Percentiles rank a stretch among this genome's conserved stretches.
Evolutionary conservation across 495 filamentous ascomycete species (phyloP).

Genomic region (Lasiosphaeriaceae sp.): DNA sequence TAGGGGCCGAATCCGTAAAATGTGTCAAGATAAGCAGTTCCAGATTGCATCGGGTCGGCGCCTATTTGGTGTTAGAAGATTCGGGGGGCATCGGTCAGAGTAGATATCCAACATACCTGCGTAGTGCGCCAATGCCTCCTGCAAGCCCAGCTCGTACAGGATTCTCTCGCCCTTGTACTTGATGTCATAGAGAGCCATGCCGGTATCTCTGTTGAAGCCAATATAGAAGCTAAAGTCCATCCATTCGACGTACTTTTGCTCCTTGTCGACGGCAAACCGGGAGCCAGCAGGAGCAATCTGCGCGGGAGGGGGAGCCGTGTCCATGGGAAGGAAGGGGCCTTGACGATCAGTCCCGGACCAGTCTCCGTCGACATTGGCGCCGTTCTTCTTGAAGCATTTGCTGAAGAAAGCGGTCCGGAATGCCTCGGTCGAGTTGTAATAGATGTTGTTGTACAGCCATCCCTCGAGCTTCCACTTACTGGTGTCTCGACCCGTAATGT

Average conservation of each 20-base stretch:
- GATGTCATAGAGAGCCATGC: conserved; percentile 46
- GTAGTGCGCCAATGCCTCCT: conserved; percentile 55
- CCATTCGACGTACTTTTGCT: conserved; percentile 50
- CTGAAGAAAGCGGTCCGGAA: conserved; percentile 41
- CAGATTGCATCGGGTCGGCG: conserved; percentile 43
- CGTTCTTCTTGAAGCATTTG: conserved; percentile 41
- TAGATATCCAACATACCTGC: conserved; percentile 34
- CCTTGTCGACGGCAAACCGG: conserved; percentile 37
- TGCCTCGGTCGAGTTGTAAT: conserved; percentile 43
- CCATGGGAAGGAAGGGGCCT: conserved; percentile 30
- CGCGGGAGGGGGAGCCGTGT: conserved; percentile 35
- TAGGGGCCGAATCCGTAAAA: conserved; percentile 47
- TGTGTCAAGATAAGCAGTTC: conserved; percentile 41
- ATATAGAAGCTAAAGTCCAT: conserved; percentile 53
- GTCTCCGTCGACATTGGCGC: conserved; percentile 39
- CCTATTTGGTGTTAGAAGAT: conserved; percentile 11
- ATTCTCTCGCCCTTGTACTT: conserved; percentile 50
- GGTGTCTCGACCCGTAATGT: conserved; percentile 46
- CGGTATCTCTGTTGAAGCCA: conserved; percentile 39
- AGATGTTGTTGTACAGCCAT: conserved; percentile 48
- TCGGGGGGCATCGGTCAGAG: too few species aligned
- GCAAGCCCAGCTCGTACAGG: conserved; percentile 52
- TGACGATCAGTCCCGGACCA: conserved; percentile 39
- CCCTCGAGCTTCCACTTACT: conserved; percentile 43
- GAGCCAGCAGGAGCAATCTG: conserved; percentile 34